These are phyloP conservation scores for Cryptococcus sp. DNA, from an alignment of 1,284 basidiomycete species.

Conservation along the genomic window DNA sequence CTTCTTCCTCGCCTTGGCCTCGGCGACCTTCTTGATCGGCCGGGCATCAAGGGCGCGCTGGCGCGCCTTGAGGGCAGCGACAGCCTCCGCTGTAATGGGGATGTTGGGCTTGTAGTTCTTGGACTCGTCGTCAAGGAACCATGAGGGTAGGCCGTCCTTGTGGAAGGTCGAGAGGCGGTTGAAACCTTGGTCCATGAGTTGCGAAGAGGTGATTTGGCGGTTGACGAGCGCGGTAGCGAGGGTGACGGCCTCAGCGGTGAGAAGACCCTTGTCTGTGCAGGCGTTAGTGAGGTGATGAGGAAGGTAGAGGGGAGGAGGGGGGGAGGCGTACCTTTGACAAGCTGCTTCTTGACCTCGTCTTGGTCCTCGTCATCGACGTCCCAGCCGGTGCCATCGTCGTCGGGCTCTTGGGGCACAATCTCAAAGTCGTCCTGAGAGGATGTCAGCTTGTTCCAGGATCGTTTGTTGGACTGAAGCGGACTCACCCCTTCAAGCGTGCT, in stretches of 20 bases:
- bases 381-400: constrained; percentile 68
- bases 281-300: no score
- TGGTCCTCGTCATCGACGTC: constrained; percentile 73
- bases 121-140: constrained; percentile 97
- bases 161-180: constrained; percentile 86
- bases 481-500: constrained; percentile 29
- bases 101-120: constrained; percentile 93
- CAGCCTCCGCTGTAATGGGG: constrained; percentile 94
- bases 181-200: constrained; percentile 93
- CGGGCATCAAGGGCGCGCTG: constrained; percentile 93
- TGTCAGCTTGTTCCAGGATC: neutral
- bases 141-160: constrained; percentile 85
- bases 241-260: constrained; percentile 87
- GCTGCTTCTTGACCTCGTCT: constrained; percentile 67
- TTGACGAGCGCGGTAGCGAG: constrained; percentile 92
- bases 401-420: constrained; percentile 63
- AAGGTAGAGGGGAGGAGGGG: no score
- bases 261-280: constrained; percentile 70
- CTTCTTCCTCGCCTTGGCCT: constrained; percentile 98
- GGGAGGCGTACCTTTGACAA: constrained; percentile 64
- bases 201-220: constrained; percentile 79
- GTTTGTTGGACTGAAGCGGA: neutral
- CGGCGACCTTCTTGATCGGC: constrained; percentile 98
- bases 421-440: constrained; percentile 60
- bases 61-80: constrained; percentile 78